phyloP scores from a whole-genome alignment of 176 grass and related monocot species.

The Aechmea fasciata region DNA sequence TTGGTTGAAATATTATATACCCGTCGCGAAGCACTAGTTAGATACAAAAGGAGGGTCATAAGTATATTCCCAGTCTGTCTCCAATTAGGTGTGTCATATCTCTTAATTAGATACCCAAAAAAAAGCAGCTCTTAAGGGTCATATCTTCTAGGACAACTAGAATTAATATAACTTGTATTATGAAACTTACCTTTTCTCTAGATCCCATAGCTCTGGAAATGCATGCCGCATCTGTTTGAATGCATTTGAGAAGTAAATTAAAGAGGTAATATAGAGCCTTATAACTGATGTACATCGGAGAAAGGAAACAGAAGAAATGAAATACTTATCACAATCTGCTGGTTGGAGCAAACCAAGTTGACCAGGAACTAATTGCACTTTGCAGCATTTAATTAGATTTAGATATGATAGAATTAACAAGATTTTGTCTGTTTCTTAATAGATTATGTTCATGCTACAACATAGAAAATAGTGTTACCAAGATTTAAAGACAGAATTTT shows the following conservation, averaged over 20 bases:
- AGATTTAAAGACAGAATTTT: not conserved
- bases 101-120: not conserved
- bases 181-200: conserved; percentile 84
- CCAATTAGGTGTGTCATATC: too few relatives aligned
- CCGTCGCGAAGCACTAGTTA: too few relatives aligned
- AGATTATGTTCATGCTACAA: not conserved
- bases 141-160: not conserved
- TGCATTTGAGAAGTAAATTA: conserved; percentile 19
- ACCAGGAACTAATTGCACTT: not conserved
- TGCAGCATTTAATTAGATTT: not conserved
- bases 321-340: not conserved
- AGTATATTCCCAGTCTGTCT: too few relatives aligned
- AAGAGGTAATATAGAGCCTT: conserved; percentile 2
- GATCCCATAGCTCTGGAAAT: conserved; percentile 93
- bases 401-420: not conserved
- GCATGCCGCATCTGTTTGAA: conserved; percentile 71
- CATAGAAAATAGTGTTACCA: not conserved
- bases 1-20: too few relatives aligned
- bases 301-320: not conserved
- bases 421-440: not conserved
- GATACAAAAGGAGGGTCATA: too few relatives aligned
- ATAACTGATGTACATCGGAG: not conserved
- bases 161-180: not conserved
- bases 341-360: not conserved
- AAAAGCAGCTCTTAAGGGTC: not conserved